phyloP scores from a whole-genome alignment of 805 yeast genomes.

The Cyberlindnera amylophila region DNA sequence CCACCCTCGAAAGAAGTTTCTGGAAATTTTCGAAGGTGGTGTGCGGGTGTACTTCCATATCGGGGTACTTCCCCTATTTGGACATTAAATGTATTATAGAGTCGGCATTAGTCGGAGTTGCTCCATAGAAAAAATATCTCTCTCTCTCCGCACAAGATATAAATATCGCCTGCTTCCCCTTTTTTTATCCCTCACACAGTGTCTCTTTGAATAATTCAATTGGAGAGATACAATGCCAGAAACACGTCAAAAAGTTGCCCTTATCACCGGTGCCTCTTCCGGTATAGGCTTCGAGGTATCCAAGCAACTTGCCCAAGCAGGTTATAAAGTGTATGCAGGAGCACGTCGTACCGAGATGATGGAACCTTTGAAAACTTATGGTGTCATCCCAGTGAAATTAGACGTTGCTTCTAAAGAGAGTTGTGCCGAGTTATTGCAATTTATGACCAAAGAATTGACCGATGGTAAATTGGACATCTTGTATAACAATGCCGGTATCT shows the following conservation, averaged over 20 bases:
- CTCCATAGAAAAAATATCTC: too few relatives aligned
- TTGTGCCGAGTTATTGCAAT: slow-evolving; percentile 40
- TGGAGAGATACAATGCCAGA: slow-evolving; percentile 2
- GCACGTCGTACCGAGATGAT: slow-evolving; percentile 66
- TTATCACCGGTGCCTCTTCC: slow-evolving; percentile 53
- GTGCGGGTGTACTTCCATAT: background rate
- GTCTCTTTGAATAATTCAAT: too few relatives aligned
- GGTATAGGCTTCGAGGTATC: slow-evolving; percentile 53
- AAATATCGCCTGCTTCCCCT: too few relatives aligned
- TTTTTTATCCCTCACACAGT: too few relatives aligned
- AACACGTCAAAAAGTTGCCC: slow-evolving; percentile 30
- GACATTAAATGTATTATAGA: background rate
- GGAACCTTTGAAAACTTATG: slow-evolving; percentile 41
- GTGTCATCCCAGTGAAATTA: slow-evolving; percentile 43
- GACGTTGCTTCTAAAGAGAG: slow-evolving; percentile 57
- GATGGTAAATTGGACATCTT: slow-evolving; percentile 54
- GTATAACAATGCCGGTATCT: slow-evolving; percentile 75
- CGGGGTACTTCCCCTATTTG: background rate
- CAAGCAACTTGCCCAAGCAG: slow-evolving; percentile 45
- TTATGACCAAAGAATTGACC: slow-evolving; percentile 37
- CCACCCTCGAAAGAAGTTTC: background rate
- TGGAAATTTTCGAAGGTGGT: background rate
- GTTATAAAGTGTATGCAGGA: slow-evolving; percentile 65
- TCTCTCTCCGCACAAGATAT: too few relatives aligned
- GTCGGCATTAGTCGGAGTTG: too few relatives aligned